Conservation (phyloP, 139 green algal species). For the Tetraselmis striata region DNA sequence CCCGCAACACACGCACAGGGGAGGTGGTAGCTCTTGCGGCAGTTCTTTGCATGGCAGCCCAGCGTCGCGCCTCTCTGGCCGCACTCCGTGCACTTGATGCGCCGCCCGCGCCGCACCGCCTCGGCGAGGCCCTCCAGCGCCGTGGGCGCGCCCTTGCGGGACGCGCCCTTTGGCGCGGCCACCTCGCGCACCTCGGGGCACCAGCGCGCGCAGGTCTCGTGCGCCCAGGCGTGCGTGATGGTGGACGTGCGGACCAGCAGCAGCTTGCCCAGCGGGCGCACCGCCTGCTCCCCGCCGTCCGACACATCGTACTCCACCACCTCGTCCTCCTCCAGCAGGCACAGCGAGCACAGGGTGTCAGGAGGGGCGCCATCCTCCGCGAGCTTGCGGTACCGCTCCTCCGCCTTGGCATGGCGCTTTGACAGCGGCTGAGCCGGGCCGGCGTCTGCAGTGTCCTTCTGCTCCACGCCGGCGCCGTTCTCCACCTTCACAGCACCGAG, state of each 20-base stretch:
- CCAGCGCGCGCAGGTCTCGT: slow-evolving; percentile 63
- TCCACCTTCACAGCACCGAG: too few species aligned
- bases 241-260: slow-evolving; percentile 21
- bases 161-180: slow-evolving; percentile 5
- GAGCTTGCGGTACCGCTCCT: not conserved
- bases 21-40: slow-evolving; percentile 62
- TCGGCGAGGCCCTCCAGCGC: slow-evolving; percentile 34
- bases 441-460: too few species aligned
- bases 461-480: too few species aligned
- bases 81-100: slow-evolving; percentile 56
- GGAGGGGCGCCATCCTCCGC: not conserved
- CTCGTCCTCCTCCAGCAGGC: slow-evolving; percentile 10
- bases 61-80: slow-evolving; percentile 58
- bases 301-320: slow-evolving; percentile 13
- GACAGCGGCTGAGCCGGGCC: not conserved
- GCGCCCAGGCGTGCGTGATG: slow-evolving; percentile 43
- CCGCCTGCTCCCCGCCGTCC: slow-evolving; percentile 6
- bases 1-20: slow-evolving; percentile 42
- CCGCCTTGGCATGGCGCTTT: not conserved
- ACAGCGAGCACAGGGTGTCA: not conserved
- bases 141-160: not conserved
- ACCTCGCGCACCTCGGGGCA: slow-evolving; percentile 47
- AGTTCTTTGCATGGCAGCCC: slow-evolving; percentile 61
- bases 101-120: slow-evolving; percentile 50
- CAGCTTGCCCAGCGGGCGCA: slow-evolving; percentile 12